These are phyloP conservation scores for Plasmodium sp. DNA, from an alignment of 169 alveolate species.

Conservation along the genomic window DNA sequence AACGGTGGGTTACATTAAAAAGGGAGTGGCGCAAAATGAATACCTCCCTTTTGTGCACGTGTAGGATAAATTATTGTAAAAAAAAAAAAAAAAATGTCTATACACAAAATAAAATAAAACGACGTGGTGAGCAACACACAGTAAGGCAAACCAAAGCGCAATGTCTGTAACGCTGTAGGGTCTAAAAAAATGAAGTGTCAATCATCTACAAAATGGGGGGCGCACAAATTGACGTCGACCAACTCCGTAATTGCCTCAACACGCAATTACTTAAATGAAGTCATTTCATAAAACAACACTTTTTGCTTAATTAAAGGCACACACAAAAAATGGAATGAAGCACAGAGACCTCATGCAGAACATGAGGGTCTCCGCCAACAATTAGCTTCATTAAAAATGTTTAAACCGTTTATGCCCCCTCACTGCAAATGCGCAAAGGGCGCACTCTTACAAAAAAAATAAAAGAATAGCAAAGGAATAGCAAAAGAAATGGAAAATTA, in stretches of 20 bases:
- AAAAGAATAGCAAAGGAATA: not conserved
- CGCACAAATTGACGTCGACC: not conserved
- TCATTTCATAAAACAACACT: not conserved
- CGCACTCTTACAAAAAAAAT: not conserved
- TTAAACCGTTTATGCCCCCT: not conserved
- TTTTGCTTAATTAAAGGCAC: slow-evolving; percentile 13
- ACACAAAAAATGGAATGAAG: slow-evolving; percentile 2
- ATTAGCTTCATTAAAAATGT: not conserved
- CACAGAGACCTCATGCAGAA: not conserved
- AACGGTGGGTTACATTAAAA: not conserved
- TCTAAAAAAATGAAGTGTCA: not conserved
- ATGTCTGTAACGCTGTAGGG: not conserved
- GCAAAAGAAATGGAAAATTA: not conserved
- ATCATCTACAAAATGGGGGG: not conserved
- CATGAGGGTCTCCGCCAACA: not conserved
- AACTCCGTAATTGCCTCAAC: not conserved
- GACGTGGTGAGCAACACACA: not conserved
- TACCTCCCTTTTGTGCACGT: not conserved
- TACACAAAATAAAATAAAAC: not conserved
- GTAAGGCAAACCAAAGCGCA: not conserved
- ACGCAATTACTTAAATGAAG: not conserved
- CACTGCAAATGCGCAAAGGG: not conserved
- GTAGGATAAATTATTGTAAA: not conserved
- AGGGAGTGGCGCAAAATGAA: not conserved
- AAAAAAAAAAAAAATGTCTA: not conserved